These are phyloP conservation scores for Abelmoschus esculentus DNA, from an alignment of 345 rosid species.

Conservation along the genomic window DNA sequence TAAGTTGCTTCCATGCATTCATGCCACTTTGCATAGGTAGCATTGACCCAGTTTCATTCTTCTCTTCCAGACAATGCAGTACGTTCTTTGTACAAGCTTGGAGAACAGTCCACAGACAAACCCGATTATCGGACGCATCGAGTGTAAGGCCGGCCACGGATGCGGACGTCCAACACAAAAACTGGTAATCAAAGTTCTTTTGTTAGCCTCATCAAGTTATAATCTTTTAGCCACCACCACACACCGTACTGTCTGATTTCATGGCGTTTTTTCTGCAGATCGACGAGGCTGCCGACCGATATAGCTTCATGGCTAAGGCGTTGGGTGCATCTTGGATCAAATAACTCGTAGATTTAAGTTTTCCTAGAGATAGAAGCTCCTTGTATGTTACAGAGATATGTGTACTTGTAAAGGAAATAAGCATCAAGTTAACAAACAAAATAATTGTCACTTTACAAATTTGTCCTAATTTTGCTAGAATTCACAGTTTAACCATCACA, in stretches of 20 bases:
- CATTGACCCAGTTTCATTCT: not conserved
- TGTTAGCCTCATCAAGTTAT: not conserved
- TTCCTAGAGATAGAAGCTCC: not conserved
- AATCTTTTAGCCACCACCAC: not conserved
- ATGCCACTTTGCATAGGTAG: not conserved
- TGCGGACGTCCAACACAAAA: conserved; percentile 63
- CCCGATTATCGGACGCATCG: conserved; percentile 78
- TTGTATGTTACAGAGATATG: not conserved
- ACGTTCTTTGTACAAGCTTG: conserved; percentile 57
- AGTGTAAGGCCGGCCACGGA: conserved; percentile 49
- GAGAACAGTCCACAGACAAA: conserved; percentile 80
- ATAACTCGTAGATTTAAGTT: conserved; percentile 9
- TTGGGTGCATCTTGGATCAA: conserved; percentile 41
- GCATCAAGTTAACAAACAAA: no score
- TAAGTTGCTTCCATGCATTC: conserved; percentile 22
- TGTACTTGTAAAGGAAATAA: not conserved
- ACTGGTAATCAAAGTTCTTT: conserved; percentile 23
- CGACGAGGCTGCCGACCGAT: conserved; percentile 51
- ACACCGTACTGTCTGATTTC: not conserved
- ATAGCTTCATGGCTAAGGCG: conserved; percentile 58
- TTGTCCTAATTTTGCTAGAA: no score
- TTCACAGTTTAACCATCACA: no score
- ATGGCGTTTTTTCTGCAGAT: conserved; percentile 29
- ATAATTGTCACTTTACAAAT: no score
- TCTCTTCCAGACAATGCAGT: conserved; percentile 67